Conservation (phyloP, 257 asterid genomes). For the Solanum okadae region DNA sequence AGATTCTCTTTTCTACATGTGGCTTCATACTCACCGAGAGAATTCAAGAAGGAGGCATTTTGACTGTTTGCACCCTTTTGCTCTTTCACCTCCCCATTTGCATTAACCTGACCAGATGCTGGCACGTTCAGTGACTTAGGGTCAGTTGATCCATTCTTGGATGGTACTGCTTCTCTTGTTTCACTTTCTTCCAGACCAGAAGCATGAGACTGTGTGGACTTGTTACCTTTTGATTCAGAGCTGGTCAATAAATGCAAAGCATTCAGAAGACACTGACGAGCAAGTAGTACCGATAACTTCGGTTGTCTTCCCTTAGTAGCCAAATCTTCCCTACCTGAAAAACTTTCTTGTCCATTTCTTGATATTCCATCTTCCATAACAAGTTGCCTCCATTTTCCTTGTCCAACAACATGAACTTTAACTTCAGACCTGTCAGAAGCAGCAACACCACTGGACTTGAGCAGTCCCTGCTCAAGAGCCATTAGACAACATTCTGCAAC, state of each 20-base stretch:
- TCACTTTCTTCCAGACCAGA: constrained; percentile 30
- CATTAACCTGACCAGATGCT: constrained; percentile 26
- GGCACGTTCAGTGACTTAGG: constrained; percentile 21
- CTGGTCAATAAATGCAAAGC: constrained; percentile 52
- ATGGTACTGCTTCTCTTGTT: constrained; percentile 23
- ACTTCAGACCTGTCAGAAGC: constrained; percentile 33
- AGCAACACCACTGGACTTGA: constrained; percentile 26
- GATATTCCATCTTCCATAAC: constrained; percentile 29
- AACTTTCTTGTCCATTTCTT: constrained; percentile 15
- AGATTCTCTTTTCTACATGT: constrained; percentile 49
- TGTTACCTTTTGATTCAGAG: constrained; percentile 29
- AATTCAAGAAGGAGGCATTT: constrained; percentile 35
- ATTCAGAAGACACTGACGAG: constrained; percentile 63
- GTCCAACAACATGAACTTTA: constrained; percentile 56
- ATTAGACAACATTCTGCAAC: constrained; percentile 84
- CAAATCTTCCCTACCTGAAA: constrained; percentile 21
- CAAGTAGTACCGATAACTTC: constrained; percentile 51
- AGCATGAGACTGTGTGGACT: constrained; percentile 15
- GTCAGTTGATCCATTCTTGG: constrained; percentile 25
- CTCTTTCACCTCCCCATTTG: constrained; percentile 72
- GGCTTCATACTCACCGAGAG: constrained; percentile 41
- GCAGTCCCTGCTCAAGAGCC: constrained; percentile 70
- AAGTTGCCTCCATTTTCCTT: constrained; percentile 88
- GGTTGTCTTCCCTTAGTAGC: constrained; percentile 28
- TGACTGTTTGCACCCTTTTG: constrained; percentile 45